Base-by-base conservation (phyloP, 2,329 filamentous ascomycete genomes). In the Rhynchosporium secalis region DNA sequence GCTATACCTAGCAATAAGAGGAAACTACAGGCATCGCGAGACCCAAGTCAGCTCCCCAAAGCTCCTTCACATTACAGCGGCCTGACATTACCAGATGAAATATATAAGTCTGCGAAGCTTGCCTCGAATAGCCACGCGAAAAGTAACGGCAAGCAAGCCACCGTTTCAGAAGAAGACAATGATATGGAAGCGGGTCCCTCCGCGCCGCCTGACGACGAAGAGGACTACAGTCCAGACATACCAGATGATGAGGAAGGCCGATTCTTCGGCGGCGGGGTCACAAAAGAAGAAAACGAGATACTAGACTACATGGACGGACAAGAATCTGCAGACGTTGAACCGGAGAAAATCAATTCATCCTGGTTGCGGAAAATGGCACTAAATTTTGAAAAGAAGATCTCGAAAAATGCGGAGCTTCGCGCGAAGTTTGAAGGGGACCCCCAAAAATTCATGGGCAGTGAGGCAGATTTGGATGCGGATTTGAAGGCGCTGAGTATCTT, bases 201-300 rank as follows among this genome's bases (percentile, higher is more conserved):
- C 48, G 77, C 83, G 41, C 82, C 85, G 13, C 80, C 80, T 6
- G 75, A 76, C 46, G 84, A 85, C 65, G 79, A 83, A 31, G 81
- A 81, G 58, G 84, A 84, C 54, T 82, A 83, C 56, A 78, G 75
- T 38, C 83, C 83, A 10, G 80, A 81, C 47, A 76, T 72, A 33
- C 79, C 75, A 8, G 90, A 94, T 68, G 93, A 96, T 70, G 92
- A 96, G 58, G 95, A 96, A 67, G 95, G 94, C 0, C 88, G 95
- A 10, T 99, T 99, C 79, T 99, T 97, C 71, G 95, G 94, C 48
- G 91, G 92, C 59, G 95, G 95, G 40, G 89, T 99, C 70, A 91
- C 89, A 31, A 83, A 87, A 62, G 83, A 91, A 68, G 92, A 96
- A 68, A 88, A 87, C 2, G 85, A 92, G 69, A 91, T 95, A 26